Base-by-base conservation (phyloP, 2,329 filamentous ascomycete species). In the Fusarium chuoi region DNA sequence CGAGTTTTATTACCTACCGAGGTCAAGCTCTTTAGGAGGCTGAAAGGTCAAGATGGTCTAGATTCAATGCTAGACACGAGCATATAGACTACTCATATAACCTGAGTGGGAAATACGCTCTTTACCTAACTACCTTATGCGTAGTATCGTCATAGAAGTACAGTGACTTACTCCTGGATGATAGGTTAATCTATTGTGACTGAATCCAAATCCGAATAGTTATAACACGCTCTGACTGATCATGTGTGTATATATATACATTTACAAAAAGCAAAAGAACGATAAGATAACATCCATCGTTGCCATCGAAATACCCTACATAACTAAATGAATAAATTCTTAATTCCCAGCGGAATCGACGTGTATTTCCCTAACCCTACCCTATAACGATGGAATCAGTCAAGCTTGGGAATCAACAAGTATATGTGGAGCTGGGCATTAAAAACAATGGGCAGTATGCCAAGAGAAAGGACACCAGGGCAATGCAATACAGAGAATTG, bases 361-460 rank as follows among this genome's bases (percentile, higher is more conserved):
- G 56, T 58, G 42, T 39, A 28, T 45, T 57, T 35, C 59, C 33
- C 52, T 17, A 24, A 45, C 10, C 22, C 62, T 65, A 59, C 67
- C 67, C 52, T 59, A 41, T 44, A 70, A 52, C 26, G 33, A 35
- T 35, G 38, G n/a, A 44, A 42, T 62, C 36, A 41, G 48, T 36
- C 33, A 42, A 61, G 57, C 30, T 42, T 28, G 61, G 59, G 59
- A 51, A 66, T 61, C 39, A 45, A 59, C 26, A 57, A 62, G n/a
- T 33, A 39, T 30, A 41, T n/a, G 35, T 41, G 24, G 20, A 18
- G 15, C 35, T 18, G 20, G 13, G 49, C 33, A 36, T 52, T 10
- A 36, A 36, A 54, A 20, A 26, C 35, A 35, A 15, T 26, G 14
- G 36, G 51, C 30, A 46, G 36, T 44, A n/a, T 55, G 33, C 30